Evolutionary conservation across 441 rosid genomes (phyloP).

Genomic region (Gossypium gossypioides): DNA sequence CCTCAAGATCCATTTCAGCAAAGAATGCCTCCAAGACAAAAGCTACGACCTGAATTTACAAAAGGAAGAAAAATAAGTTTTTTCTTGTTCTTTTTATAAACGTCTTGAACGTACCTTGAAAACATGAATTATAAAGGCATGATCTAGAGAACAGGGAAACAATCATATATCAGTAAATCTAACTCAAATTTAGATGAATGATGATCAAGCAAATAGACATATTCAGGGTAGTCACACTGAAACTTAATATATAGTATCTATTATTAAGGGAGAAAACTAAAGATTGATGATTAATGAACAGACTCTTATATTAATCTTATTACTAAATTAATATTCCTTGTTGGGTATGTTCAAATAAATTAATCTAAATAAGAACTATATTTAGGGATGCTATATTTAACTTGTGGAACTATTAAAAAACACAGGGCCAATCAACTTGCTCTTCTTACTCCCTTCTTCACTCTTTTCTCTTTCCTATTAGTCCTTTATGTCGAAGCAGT

Average conservation of each 20-base stretch:
- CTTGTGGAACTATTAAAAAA: not conserved
- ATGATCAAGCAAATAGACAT: not conserved
- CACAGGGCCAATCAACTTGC: not conserved
- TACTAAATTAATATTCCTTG: not conserved
- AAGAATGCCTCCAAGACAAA: constrained; percentile 98
- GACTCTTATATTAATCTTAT: not conserved
- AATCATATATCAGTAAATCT: not conserved
- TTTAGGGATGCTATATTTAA: not conserved
- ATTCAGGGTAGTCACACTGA: not conserved
- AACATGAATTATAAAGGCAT: not conserved
- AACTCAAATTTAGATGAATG: not conserved
- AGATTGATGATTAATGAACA: too few relatives aligned
- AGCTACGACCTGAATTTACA: constrained; percentile 69
- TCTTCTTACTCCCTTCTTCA: not conserved
- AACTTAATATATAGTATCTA: not conserved
- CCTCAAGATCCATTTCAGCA: constrained; percentile 77
- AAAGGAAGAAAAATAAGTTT: constrained; percentile 10
- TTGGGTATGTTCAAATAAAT: not conserved
- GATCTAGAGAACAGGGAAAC: not conserved
- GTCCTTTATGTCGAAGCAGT: not conserved
- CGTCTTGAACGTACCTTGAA: not conserved
- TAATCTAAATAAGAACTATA: not conserved
- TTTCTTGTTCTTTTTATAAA: not conserved
- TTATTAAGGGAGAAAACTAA: not conserved
- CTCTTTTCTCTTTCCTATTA: not conserved